Evolutionary conservation across 129 eudicot species (phyloP), one percentile per base, ranked within the genome.

Genomic region (Tagetes patula): DNA sequence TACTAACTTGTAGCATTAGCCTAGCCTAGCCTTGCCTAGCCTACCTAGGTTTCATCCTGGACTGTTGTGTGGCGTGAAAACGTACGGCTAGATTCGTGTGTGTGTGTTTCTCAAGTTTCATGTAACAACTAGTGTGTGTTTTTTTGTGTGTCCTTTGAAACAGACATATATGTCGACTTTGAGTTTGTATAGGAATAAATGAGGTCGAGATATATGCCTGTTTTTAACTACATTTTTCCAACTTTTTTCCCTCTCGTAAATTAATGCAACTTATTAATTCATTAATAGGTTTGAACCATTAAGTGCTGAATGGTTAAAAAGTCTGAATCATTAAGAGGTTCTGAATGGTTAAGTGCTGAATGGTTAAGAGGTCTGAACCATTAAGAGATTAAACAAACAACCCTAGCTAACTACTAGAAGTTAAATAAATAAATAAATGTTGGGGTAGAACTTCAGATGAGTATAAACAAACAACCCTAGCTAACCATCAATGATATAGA

Each of bases 41-140:
- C 27, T 20, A 20, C 27, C 27, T 20, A 20, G 27, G 27, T 20
- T 40, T 34, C 20, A 37, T 46, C 14, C 41, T 65, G 64, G 75
- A 59, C 70, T 77, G 75, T 48, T 38, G 71, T 69, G 75, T 76
- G 56, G 75, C 30, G 48, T 7, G n/a, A 34, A 13, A 36, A 32
- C 7, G 79, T 77, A 77, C 81, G 66, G 55, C 38, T 77, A 70
- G 76, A 77, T 60, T 69, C 65, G 71, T 61, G 70, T 52, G 76
- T 77, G 48, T 73, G 76, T 77, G 48, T 73, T 69, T 75, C 82
- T 72, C 48, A 73, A 82, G 80, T 82, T 77, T 61, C 86, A 82
- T 67, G 80, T 77, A 82, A 76, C 74, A 47, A 70, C 40, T 53
- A 70, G 81, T 77, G 81, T 77, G 65, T 76, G 69, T 76, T 56